Percentiles rank a stretch among this genome's conserved stretches.
These are phyloP conservation scores for Cyphellophora europaea DNA, from an alignment of 2,329 filamentous ascomycete species.

Conservation along the genomic window DNA sequence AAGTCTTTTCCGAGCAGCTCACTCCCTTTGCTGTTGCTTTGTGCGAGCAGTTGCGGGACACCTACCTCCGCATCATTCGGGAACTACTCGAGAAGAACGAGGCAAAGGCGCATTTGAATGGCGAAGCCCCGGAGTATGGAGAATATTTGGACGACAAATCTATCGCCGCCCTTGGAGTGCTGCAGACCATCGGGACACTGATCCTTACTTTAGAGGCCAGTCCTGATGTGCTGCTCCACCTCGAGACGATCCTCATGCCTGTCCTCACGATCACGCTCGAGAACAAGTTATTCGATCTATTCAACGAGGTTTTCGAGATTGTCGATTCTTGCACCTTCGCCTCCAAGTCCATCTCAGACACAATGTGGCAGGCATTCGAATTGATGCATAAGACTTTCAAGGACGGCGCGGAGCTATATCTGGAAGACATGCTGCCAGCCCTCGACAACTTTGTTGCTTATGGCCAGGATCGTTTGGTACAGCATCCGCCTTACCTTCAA, in stretches of 20 bases:
- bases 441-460: slow-evolving; percentile 97
- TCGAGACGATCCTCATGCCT: slow-evolving; percentile 93
- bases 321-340: slow-evolving; percentile 99
- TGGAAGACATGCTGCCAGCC: slow-evolving; percentile 97
- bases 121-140: slow-evolving; percentile 71
- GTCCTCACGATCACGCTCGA: slow-evolving; percentile 93
- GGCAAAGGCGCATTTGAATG: slow-evolving; percentile 47
- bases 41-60: slow-evolving; percentile 91
- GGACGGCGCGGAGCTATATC: slow-evolving; percentile 88
- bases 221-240: slow-evolving; percentile 84
- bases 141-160: slow-evolving; percentile 98
- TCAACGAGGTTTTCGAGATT: slow-evolving; percentile 98
- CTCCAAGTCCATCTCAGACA: slow-evolving; percentile 86
- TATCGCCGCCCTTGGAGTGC: slow-evolving; percentile 88
- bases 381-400: slow-evolving; percentile 96
- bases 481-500: slow-evolving; percentile 77
- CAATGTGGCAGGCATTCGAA: slow-evolving; percentile 98
- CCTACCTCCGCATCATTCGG: slow-evolving; percentile 85
- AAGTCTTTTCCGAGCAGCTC: slow-evolving; percentile 93
- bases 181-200: slow-evolving; percentile 95
- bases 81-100: slow-evolving; percentile 82
- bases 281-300: slow-evolving; percentile 95
- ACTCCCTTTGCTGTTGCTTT: slow-evolving; percentile 95
- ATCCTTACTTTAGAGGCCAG: slow-evolving; percentile 96
- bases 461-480: slow-evolving; percentile 66